Evolutionary conservation across 805 yeast species (phyloP).

Genomic region (Pichia nanzhaoensis): DNA sequence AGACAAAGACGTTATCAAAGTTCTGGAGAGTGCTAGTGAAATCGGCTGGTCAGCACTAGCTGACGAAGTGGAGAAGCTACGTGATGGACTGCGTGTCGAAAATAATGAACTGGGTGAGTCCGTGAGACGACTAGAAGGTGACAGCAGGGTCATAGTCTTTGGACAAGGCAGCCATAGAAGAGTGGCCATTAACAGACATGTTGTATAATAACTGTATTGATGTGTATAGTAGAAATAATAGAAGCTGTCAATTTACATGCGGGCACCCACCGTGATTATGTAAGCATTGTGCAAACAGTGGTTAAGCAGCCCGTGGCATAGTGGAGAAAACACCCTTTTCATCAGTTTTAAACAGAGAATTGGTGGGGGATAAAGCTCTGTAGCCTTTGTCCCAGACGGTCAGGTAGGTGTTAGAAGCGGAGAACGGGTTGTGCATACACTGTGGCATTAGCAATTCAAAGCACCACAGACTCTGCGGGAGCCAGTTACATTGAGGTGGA

Average conservation of each 20-base stretch:
- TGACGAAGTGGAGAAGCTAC: slow-evolving; percentile 41
- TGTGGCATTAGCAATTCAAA: too few species aligned
- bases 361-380: too few species aligned
- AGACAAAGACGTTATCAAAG: slow-evolving; percentile 48
- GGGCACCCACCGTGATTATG: neutral
- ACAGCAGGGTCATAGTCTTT: slow-evolving; percentile 57
- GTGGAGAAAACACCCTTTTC: too few species aligned
- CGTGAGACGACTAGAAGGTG: slow-evolving; percentile 60
- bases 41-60: slow-evolving; percentile 55
- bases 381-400: too few species aligned
- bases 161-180: slow-evolving; percentile 72
- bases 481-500: too few species aligned
- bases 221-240: neutral
- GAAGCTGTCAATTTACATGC: neutral
- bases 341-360: too few species aligned
- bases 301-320: neutral
- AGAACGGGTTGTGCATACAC: too few species aligned
- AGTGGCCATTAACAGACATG: slow-evolving; percentile 31
- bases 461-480: too few species aligned
- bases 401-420: too few species aligned
- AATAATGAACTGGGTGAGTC: slow-evolving; percentile 64
- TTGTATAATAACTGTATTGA: slow-evolving; percentile 6
- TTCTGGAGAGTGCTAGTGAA: slow-evolving; percentile 44
- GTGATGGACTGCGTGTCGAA: slow-evolving; percentile 50
- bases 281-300: neutral